Percentiles rank a stretch among this genome's conserved stretches.
phyloP scores from a whole-genome alignment of 805 yeast species.

The Barnettozyma populi region DNA sequence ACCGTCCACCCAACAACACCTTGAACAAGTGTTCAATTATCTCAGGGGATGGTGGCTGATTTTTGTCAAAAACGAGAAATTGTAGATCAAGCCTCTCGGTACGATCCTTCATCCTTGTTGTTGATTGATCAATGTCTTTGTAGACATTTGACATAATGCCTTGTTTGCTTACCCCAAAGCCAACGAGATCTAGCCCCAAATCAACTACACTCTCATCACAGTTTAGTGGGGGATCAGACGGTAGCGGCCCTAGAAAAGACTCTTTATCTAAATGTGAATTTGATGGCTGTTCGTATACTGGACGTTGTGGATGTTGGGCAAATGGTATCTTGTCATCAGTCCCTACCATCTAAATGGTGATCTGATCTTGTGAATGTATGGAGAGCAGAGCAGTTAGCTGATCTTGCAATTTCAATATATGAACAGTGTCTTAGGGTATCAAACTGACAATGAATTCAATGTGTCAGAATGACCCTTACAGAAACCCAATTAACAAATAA shows the following conservation, averaged over 20 bases:
- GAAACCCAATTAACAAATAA: background rate
- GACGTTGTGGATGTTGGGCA: background rate
- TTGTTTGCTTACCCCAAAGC: constrained; percentile 14
- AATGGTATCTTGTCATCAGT: background rate
- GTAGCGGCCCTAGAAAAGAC: background rate
- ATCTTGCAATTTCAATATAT: background rate
- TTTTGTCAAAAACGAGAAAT: constrained; percentile 24
- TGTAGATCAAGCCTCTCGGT: constrained; percentile 16
- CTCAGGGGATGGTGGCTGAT: constrained; percentile 25
- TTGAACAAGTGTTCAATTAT: constrained; percentile 20
- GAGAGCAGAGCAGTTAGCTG: background rate
- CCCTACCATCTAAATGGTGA: background rate
- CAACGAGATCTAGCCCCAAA: constrained; percentile 22
- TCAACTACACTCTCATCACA: constrained; percentile 8
- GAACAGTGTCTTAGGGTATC: background rate
- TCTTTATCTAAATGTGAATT: too few relatives aligned
- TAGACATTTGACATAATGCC: constrained; percentile 5
- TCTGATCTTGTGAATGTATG: background rate
- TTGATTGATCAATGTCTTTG: constrained; percentile 3
- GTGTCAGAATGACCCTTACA: background rate
- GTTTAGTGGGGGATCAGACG: background rate
- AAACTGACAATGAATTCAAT: background rate
- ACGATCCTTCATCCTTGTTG: background rate
- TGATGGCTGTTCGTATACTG: background rate
- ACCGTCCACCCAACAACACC: constrained; percentile 15